phyloP scores from a whole-genome alignment of 2,329 filamentous ascomycete species.

The Trichoderma cornu-damae region DNA sequence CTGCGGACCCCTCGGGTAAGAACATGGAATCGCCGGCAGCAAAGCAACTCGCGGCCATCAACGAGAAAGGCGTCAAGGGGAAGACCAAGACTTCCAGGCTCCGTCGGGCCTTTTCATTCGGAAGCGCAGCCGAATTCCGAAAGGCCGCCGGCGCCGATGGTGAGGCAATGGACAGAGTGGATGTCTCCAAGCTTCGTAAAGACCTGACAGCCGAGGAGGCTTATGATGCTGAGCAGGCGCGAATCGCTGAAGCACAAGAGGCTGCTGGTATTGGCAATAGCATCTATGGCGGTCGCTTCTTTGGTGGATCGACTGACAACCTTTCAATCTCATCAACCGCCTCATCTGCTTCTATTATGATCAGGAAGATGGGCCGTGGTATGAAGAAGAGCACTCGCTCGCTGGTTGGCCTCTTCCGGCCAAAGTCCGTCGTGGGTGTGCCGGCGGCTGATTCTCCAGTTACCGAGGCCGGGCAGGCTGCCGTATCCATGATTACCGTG shows the following conservation, averaged over 20 bases:
- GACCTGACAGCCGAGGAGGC: constrained; percentile 58
- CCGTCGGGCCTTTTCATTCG: constrained; percentile 91
- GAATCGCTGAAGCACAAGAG: constrained; percentile 89
- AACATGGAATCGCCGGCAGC: constrained; percentile 64
- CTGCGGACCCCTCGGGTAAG: constrained; percentile 31
- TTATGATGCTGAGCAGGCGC: constrained; percentile 81
- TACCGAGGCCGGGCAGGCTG: constrained; percentile 66
- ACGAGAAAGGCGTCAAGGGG: constrained; percentile 69
- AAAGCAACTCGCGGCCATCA: constrained; percentile 80
- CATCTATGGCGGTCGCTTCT: constrained; percentile 86
- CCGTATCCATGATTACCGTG: constrained; percentile 91
- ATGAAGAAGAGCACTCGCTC: constrained; percentile 92
- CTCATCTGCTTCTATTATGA: constrained; percentile 86
- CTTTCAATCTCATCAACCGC: constrained; percentile 86
- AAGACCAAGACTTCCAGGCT: constrained; percentile 84
- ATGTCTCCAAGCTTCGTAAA: constrained; percentile 57
- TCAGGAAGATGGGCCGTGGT: constrained; percentile 98
- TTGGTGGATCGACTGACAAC: constrained; percentile 90
- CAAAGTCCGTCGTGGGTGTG: constrained; percentile 82
- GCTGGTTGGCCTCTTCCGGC: constrained; percentile 87
- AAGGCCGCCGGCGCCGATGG: constrained; percentile 63
- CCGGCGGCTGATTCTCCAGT: constrained; percentile 63
- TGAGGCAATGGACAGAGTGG: constrained; percentile 35
- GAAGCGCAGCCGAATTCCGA: constrained; percentile 85
- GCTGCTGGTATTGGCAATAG: constrained; percentile 84